These are phyloP conservation scores for Phaffia rhodozyma DNA, from an alignment of 1,284 basidiomycete species.

Conservation along the genomic window DNA sequence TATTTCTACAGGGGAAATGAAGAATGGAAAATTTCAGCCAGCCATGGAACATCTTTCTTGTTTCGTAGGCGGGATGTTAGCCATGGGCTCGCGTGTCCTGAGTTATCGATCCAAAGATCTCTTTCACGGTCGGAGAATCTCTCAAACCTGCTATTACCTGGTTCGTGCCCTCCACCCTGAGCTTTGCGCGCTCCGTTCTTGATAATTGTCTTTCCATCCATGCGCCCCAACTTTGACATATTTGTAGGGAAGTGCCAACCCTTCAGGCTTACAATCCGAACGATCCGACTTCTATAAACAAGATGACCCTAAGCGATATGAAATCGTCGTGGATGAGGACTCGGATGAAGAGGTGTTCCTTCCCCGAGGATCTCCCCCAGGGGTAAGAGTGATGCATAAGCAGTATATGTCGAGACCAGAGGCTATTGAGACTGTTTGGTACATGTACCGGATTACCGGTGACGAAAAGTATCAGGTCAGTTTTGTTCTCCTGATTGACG, in stretches of 20 bases:
- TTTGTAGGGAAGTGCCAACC: constrained; percentile 24
- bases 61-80: constrained; percentile 46
- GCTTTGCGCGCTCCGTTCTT: background rate
- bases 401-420: constrained; percentile 38
- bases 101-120: constrained; percentile 35
- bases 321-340: constrained; percentile 23
- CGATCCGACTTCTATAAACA: constrained; percentile 30
- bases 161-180: constrained; percentile 25
- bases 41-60: constrained; percentile 34
- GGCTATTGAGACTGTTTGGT: constrained; percentile 38
- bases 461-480: constrained; percentile 40
- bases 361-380: constrained; percentile 29
- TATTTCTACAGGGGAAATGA: constrained; percentile 27
- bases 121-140: constrained; percentile 32
- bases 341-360: constrained; percentile 18
- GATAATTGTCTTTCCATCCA: background rate
- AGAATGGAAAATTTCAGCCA: constrained; percentile 18
- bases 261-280: constrained; percentile 37
- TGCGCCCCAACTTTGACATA: no score
- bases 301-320: constrained; percentile 24
- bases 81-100: constrained; percentile 40
- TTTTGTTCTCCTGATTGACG: background rate
- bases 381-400: constrained; percentile 24
- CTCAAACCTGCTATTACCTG: constrained; percentile 43
- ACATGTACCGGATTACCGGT: constrained; percentile 34